Conservation (phyloP, 768 basidiomycete genomes). For the Rubroboletus pulcherrimus region DNA sequence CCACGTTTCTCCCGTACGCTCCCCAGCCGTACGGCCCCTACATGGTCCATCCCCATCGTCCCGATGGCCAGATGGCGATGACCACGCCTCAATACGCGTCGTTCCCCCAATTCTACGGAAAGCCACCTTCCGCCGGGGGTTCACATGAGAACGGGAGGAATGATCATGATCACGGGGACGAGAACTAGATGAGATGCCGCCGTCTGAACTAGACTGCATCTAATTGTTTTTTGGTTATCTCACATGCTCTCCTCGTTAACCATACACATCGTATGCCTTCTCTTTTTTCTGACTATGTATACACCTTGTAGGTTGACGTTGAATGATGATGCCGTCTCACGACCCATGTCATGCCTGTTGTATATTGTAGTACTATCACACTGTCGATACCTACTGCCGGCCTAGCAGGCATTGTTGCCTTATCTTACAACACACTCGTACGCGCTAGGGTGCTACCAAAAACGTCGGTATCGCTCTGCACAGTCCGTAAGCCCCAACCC, state of each 20-base stretch:
- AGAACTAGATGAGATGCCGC: conserved; percentile 28
- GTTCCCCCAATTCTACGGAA: conserved; percentile 37
- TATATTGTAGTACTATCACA: conserved; percentile 29
- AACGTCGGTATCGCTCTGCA: conserved; percentile 4
- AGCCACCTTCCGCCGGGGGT: conserved; percentile 36
- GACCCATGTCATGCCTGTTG: conserved; percentile 20
- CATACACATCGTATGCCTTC: conserved; percentile 15
- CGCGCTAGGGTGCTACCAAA: conserved; percentile 1
- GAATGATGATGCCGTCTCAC: conserved; percentile 17
- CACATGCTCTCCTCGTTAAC: conserved; percentile 12
- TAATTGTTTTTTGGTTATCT: conserved; percentile 16
- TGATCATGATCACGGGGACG: conserved; percentile 29
- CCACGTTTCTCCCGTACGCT: conserved; percentile 45
- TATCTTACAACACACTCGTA: background rate
- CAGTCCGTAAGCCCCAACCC: conserved; percentile 19
- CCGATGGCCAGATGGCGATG: conserved; percentile 38
- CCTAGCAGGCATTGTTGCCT: conserved; percentile 24
- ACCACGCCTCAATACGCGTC: conserved; percentile 36
- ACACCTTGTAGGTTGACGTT: conserved; percentile 29
- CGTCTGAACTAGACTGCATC: conserved; percentile 14
- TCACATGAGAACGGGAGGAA: conserved; percentile 29
- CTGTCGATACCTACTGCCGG: conserved; percentile 30
- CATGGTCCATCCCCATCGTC: conserved; percentile 42
- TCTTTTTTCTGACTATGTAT: conserved; percentile 14
- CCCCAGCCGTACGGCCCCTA: conserved; percentile 48